Base-by-base conservation (phyloP, 331 rosid species). In the Dryas integrifolia region DNA sequence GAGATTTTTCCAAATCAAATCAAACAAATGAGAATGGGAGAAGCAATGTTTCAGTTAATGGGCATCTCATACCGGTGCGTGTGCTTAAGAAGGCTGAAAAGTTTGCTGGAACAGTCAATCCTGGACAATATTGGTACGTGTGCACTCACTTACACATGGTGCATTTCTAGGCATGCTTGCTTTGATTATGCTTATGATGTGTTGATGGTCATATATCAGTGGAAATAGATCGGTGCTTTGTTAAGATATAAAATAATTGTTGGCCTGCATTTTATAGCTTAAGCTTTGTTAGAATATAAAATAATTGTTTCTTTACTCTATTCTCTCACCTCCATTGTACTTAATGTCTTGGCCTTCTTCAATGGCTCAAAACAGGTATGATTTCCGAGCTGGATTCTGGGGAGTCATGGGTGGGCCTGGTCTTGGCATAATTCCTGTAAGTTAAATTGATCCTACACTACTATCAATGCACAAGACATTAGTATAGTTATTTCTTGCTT, bases 361-460 rank as follows among this genome's bases (percentile, higher is more conserved):
- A 69, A 53, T 70, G 80, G 48, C 55, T 70, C 46, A 72, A 70
- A 53, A 49, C 81, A 95, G 99, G 99, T 95, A 95, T 52, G 99
- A 95, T 72, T 76, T 70, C 62, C 87, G 86, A 58, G 99, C 98
- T 56, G 99, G 99, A 79, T 95, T 95, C 83, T 95, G 99, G 99
- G 99, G 98, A 62, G 69, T 88, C 74, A 83, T 90, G 79, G 97
- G 90, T 10, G 99, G 96, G 67, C 96, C 96, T 43, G 88, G 99
- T 81, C 93, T 85, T 64, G 99, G 98, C 83, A 92, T 95, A 76
- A 81, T 95, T 70, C 89, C 87, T 45, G 99, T 88, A 85, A 92
- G 96, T 81, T 61, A 70, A 65, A 73, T 24, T 63, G 30, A 46
- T 44, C 68, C 50, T 30, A 26, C 51, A 6, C 51, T 24, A 49